Conservation (phyloP, 306 rosid species). For the Quercus dentata region DNA sequence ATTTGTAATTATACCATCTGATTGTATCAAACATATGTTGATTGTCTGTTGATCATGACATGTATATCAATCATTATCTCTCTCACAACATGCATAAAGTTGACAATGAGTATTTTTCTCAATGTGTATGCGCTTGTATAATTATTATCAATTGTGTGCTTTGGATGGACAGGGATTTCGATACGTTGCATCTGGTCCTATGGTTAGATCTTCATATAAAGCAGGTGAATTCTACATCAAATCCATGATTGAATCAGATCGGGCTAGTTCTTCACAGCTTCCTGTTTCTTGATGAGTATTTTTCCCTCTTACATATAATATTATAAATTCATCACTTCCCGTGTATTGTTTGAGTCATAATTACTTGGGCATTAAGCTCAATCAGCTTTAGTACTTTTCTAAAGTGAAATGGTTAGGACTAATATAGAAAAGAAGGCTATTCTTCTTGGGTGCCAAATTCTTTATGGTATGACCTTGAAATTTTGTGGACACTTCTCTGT, state of each 20-base stretch:
- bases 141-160: conserved; percentile 13
- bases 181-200: conserved; percentile 90
- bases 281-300: conserved; percentile 31
- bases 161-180: conserved; percentile 71
- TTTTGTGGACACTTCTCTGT: neutral
- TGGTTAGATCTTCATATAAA: conserved; percentile 92
- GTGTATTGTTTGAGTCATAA: neutral
- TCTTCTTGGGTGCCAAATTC: neutral
- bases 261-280: conserved; percentile 54
- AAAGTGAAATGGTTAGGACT: neutral
- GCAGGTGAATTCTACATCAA: conserved; percentile 95
- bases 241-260: conserved; percentile 91
- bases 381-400: neutral
- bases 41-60: conserved; percentile 21
- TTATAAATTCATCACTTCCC: neutral
- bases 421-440: neutral
- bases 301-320: neutral
- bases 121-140: neutral
- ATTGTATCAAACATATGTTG: conserved; percentile 1
- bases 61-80: neutral
- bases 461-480: neutral
- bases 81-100: neutral
- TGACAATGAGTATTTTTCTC: neutral
- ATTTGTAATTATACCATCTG: neutral
- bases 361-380: conserved; percentile 19